Base-by-base conservation (phyloP, 371 early-diverging fungal species). In the Mortierella sp. region DNA sequence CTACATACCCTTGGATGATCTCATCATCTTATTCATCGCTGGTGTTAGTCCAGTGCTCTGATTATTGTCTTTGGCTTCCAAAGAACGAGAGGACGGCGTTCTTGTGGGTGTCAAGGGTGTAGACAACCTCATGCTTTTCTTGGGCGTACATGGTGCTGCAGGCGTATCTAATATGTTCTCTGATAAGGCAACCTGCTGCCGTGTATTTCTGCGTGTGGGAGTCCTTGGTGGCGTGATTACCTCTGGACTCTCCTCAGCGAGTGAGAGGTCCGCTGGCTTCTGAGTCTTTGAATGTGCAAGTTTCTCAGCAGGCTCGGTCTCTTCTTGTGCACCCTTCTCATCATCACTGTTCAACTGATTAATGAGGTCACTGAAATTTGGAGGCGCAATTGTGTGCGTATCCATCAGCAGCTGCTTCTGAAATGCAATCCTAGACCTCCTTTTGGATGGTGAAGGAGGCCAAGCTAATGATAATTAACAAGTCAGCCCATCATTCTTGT, bases 21-120 rank as follows among this genome's bases (percentile, higher is more conserved):
- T 66, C 47, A 71, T 56, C 72, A 71, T 59, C 43, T 67, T 71
- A 53, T 67, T 76, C 63, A 76, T n/a, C 10, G 64, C 63, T 6
- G 77, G 77, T 7, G 77, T 76, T 60, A 76, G 40, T 29, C 76
- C 76, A 9, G 76, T 76, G 43, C 40, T 64, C 15, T 67, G 66
- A 28, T 53, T 53, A 47, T 29, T 61, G 32, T n/a, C 66, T 45
- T 47, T 23, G 31, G 31, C 28, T n/a, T 56, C 55, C 58, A 47
- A 35, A 13, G 47, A 29, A 23, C 26, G 47, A 47, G 58, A 47
- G 28, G 55, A 23, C 23, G 54, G 34, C 57, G 61, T 61, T 2
- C 42, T 58, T 12, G 69, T 61, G 31, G 61, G 61, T 35, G 64
- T 64, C 43, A n/a, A 54, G 34, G 64, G 64, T 22, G 54, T 64